Evolutionary conservation across 2,329 filamentous ascomycete genomes (phyloP).

Genomic region (Cladophialophora bantiana): DNA sequence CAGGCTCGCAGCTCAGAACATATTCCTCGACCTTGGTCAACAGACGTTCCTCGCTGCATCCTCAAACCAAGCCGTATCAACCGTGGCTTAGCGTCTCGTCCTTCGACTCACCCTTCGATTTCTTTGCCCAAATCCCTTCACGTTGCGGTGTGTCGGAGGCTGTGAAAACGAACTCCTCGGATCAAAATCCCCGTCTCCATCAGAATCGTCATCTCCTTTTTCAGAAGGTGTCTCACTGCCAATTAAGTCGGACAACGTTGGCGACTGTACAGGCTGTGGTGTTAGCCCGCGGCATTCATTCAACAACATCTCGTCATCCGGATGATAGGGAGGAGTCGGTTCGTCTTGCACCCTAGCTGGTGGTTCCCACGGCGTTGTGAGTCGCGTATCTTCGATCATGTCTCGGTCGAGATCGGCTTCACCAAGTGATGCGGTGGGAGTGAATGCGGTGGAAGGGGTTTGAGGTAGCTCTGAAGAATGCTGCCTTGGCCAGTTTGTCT

Average conservation of each 20-base stretch:
- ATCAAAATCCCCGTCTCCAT: constrained; percentile 14
- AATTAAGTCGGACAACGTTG: constrained; percentile 20
- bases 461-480: not conserved
- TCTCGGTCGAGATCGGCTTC: not conserved
- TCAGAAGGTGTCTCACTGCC: constrained; percentile 25
- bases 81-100: not conserved
- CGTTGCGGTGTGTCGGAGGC: constrained; percentile 8
- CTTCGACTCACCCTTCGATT: not conserved
- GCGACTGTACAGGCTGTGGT: not conserved
- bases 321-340: not conserved
- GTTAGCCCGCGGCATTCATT: not conserved
- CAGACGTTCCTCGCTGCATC: not conserved
- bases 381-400: not conserved
- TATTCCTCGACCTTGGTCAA: not conserved
- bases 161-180: not conserved
- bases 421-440: not conserved
- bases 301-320: not conserved
- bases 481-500: not conserved
- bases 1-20: not conserved
- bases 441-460: not conserved
- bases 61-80: not conserved
- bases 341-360: not conserved
- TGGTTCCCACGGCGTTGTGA: not conserved
- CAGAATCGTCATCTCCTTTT: not conserved
- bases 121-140: constrained; percentile 6